Conservation (phyloP, 2,329 filamentous ascomycete species). For the Plenodomus lindquistii region DNA sequence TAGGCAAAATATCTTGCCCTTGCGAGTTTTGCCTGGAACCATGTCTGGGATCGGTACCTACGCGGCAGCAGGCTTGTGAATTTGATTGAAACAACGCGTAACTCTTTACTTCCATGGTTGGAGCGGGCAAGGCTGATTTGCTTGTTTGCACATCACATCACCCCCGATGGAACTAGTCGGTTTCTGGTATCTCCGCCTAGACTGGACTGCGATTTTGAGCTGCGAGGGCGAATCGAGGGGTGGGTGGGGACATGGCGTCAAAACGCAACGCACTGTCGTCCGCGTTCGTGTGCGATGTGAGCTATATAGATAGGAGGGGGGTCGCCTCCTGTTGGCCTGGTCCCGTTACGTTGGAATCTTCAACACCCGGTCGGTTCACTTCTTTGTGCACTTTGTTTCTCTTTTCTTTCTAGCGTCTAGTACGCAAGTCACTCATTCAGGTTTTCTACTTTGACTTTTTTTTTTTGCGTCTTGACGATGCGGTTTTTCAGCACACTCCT, state of each 20-base stretch:
- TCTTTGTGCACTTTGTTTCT: conserved; percentile 18
- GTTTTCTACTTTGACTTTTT: conserved; percentile 27
- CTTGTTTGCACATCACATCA: too few species aligned
- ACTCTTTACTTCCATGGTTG: too few species aligned
- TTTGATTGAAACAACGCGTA: not conserved
- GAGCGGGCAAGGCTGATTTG: too few species aligned
- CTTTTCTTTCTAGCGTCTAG: conserved; percentile 36
- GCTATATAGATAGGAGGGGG: conserved; percentile 32
- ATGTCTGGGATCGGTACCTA: not conserved
- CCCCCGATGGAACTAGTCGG: conserved; percentile 22
- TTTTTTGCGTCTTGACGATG: conserved; percentile 37
- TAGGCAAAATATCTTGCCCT: too few species aligned
- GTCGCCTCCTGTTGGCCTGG: conserved; percentile 10
- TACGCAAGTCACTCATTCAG: conserved; percentile 28
- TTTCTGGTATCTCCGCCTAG: too few species aligned
- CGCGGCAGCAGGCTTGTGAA: not conserved
- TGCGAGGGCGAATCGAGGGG: conserved; percentile 17
- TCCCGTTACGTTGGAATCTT: conserved; percentile 10
- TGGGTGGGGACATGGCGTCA: conserved; percentile 3
- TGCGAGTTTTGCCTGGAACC: not conserved
- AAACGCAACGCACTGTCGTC: conserved; percentile 6
- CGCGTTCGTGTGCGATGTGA: conserved; percentile 2
- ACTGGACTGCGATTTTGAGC: too few species aligned
- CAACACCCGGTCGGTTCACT: conserved; percentile 18
- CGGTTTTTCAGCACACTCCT: conserved; percentile 38